Percentiles rank a stretch among this genome's conserved stretches.
These are phyloP conservation scores for Aspergillus bertholletiae DNA, from an alignment of 495 filamentous ascomycete species.

Conservation along the genomic window DNA sequence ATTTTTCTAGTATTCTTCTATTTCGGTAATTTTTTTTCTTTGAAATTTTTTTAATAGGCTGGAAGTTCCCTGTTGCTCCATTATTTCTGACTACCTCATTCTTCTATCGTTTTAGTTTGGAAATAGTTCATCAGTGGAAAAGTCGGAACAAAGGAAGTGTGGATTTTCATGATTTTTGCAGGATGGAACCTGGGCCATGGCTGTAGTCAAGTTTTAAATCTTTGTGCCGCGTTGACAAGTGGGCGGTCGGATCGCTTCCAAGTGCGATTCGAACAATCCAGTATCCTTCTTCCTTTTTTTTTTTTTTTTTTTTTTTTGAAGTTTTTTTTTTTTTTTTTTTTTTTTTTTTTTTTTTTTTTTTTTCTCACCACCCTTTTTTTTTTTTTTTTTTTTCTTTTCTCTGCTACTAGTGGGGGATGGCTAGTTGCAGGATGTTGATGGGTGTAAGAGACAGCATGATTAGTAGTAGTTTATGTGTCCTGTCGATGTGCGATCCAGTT, in stretches of 20 bases:
- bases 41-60: too few species aligned
- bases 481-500: conserved; percentile 19
- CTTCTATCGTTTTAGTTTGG: too few species aligned
- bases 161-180: conserved; percentile 2
- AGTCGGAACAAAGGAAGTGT: not conserved
- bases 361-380: not conserved
- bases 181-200: conserved; percentile 15
- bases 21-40: too few species aligned
- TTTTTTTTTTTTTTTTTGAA: too few species aligned
- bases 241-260: conserved; percentile 16
- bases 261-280: conserved; percentile 19
- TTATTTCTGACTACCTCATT: too few species aligned
- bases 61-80: too few species aligned
- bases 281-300: too few species aligned
- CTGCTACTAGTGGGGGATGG: not conserved
- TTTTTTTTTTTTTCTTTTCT: not conserved
- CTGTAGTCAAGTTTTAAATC: conserved; percentile 15
- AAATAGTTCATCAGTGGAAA: too few species aligned
- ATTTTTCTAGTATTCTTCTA: too few species aligned
- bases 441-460: not conserved
- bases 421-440: conserved; percentile 13
- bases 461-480: conserved; percentile 3
- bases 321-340: not conserved
- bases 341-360: not conserved
- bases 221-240: conserved; percentile 11